Conservation (phyloP, 78 protist genomes). For the Monosiga brevicollis region DNA sequence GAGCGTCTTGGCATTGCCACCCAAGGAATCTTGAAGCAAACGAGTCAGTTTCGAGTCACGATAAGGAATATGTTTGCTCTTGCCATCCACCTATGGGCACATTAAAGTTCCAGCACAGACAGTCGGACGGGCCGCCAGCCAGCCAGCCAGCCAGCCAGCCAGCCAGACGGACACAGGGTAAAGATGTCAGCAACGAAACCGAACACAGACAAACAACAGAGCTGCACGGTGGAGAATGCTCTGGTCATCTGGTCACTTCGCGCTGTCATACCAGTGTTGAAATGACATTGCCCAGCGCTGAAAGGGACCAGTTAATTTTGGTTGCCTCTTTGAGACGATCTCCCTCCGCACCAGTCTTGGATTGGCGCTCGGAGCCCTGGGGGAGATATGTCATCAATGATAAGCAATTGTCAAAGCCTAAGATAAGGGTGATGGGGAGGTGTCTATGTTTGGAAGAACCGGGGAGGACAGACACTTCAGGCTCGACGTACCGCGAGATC, state of each 20-base stretch:
- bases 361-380: conserved; percentile 18
- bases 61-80: conserved; percentile 59
- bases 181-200: not conserved
- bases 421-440: not conserved
- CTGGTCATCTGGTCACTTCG: not conserved
- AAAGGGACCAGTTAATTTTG: conserved; percentile 68
- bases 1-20: conserved; percentile 82
- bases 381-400: no score
- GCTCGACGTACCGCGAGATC: conserved; percentile 58
- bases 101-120: no score
- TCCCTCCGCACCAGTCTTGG: conserved; percentile 13
- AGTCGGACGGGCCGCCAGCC: no score
- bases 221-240: not conserved
- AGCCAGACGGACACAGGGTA: not conserved
- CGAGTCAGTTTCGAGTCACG: conserved; percentile 40
- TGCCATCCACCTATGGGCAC: conserved; percentile 17
- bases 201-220: not conserved
- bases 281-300: conserved; percentile 40
- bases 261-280: conserved; percentile 35
- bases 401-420: not conserved
- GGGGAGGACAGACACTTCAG: not conserved
- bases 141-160: not conserved
- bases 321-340: conserved; percentile 47
- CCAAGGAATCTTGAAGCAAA: conserved; percentile 56
- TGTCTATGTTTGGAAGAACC: not conserved